Evolutionary conservation across 495 filamentous ascomycete genomes (phyloP).

Genomic region (Aspergillus avenaceus): DNA sequence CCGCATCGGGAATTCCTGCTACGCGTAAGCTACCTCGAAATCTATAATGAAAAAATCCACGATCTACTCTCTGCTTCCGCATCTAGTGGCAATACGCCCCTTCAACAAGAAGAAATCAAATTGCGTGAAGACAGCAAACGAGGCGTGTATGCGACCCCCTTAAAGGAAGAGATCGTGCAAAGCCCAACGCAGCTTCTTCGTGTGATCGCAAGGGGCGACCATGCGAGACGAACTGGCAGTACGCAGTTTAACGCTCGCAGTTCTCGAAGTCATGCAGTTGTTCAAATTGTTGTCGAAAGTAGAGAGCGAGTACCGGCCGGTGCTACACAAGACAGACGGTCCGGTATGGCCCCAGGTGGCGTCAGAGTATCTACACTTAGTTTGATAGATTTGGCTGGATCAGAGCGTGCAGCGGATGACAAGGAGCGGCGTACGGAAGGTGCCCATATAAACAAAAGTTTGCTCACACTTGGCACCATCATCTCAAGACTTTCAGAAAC

Average conservation of each 20-base stretch:
- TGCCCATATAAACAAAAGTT: conserved; percentile 96
- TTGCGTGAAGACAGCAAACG: conserved; percentile 92
- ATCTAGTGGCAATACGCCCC: conserved; percentile 40
- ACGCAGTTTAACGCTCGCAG: conserved; percentile 96
- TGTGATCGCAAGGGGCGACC: conserved; percentile 92
- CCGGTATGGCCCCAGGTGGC: conserved; percentile 77
- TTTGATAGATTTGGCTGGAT: conserved; percentile 94
- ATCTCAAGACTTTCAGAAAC: conserved; percentile 81
- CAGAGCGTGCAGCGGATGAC: conserved; percentile 89
- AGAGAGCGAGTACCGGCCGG: conserved; percentile 68
- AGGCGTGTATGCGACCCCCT: conserved; percentile 90
- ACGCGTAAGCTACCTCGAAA: conserved; percentile 96
- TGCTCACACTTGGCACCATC: conserved; percentile 92
- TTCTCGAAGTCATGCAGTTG: conserved; percentile 95
- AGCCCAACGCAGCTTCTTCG: conserved; percentile 92
- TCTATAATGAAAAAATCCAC: conserved; percentile 97
- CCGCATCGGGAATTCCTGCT: conserved; percentile 91
- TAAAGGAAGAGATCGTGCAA: conserved; percentile 98
- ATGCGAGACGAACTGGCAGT: conserved; percentile 81
- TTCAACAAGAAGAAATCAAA: conserved; percentile 85
- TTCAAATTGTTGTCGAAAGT: conserved; percentile 97
- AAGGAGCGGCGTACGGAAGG: conserved; percentile 94
- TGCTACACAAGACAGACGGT: conserved; percentile 65
- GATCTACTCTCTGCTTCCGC: conserved; percentile 78
- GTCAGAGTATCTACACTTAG: conserved; percentile 93